Evolutionary conservation across 495 filamentous ascomycete species (phyloP).

Genomic region (Penicillium pancosmium): DNA sequence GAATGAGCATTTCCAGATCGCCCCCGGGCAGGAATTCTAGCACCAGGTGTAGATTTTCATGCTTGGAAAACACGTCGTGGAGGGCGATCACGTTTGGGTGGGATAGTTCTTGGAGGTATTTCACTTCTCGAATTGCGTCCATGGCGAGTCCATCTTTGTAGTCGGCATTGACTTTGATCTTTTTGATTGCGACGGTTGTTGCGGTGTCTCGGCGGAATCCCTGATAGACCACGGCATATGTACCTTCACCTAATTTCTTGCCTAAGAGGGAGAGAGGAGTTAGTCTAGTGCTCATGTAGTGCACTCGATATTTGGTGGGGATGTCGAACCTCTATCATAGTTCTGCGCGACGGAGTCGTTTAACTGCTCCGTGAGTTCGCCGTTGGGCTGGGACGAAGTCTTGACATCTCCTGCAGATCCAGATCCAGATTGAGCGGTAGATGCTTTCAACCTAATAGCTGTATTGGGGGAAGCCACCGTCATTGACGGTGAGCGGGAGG

Average conservation of each 20-base stretch:
- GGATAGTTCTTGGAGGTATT: slow-evolving; percentile 89
- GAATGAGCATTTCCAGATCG: slow-evolving; percentile 92
- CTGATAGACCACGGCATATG: slow-evolving; percentile 93
- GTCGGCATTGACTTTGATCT: slow-evolving; percentile 92
- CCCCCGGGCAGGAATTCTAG: slow-evolving; percentile 90
- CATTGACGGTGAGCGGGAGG: slow-evolving; percentile 37
- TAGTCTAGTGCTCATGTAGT: background rate
- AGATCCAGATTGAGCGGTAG: slow-evolving; percentile 33
- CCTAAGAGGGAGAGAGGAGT: slow-evolving; percentile 44
- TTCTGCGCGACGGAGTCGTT: slow-evolving; percentile 85
- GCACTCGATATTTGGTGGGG: background rate
- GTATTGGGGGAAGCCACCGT: slow-evolving; percentile 37
- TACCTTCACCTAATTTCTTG: slow-evolving; percentile 92
- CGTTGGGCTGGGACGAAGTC: slow-evolving; percentile 30
- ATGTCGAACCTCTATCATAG: slow-evolving; percentile 76
- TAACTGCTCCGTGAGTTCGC: slow-evolving; percentile 79
- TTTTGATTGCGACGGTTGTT: slow-evolving; percentile 88
- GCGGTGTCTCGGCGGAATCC: slow-evolving; percentile 75
- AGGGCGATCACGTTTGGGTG: slow-evolving; percentile 95
- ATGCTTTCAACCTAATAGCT: slow-evolving; percentile 40
- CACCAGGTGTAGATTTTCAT: slow-evolving; percentile 91
- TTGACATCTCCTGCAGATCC: slow-evolving; percentile 15
- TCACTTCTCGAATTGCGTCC: slow-evolving; percentile 94
- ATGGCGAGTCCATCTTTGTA: slow-evolving; percentile 83
- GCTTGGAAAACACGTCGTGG: slow-evolving; percentile 89